phyloP scores from a whole-genome alignment of 257 asterid genomes.

The Solanum ossicruentum region DNA sequence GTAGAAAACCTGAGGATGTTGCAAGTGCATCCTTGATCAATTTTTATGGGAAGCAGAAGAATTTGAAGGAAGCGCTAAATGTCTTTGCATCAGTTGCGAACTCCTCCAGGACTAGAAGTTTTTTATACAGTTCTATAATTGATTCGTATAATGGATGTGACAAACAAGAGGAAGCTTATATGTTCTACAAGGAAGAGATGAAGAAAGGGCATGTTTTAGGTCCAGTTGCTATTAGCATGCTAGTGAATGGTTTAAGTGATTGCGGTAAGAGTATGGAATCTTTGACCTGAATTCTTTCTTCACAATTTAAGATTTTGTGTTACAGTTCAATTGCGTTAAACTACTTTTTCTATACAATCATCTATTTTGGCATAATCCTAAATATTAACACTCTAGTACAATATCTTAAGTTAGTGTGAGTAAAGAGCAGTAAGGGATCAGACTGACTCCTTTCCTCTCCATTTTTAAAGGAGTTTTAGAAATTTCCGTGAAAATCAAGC shows the following conservation, averaged over 20 bases:
- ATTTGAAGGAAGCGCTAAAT: slow-evolving; percentile 39
- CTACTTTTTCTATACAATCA: background rate
- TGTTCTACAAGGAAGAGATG: slow-evolving; percentile 54
- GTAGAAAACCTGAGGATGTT: slow-evolving; percentile 40
- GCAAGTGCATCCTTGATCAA: slow-evolving; percentile 63
- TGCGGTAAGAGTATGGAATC: slow-evolving; percentile 36
- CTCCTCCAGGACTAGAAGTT: slow-evolving; percentile 20
- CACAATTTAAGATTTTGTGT: background rate
- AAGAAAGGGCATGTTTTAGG: slow-evolving; percentile 50
- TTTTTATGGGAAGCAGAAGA: slow-evolving; percentile 53
- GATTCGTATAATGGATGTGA: slow-evolving; percentile 48
- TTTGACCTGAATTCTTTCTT: background rate
- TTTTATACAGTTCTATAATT: slow-evolving; percentile 41
- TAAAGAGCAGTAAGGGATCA: background rate
- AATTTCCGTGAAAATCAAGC: background rate
- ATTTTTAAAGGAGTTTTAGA: background rate
- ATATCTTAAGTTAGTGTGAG: background rate
- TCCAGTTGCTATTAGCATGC: slow-evolving; percentile 77
- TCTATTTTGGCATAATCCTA: background rate
- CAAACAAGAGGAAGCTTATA: slow-evolving; percentile 56
- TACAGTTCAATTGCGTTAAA: background rate
- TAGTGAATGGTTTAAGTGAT: slow-evolving; percentile 62
- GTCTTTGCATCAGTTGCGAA: slow-evolving; percentile 34
- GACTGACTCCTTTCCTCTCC: background rate
- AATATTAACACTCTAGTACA: background rate